Percentiles rank a stretch among this genome's conserved stretches.
Conservation (phyloP, 129 eudicot genomes). For the Saposhnikovia divaricata region DNA sequence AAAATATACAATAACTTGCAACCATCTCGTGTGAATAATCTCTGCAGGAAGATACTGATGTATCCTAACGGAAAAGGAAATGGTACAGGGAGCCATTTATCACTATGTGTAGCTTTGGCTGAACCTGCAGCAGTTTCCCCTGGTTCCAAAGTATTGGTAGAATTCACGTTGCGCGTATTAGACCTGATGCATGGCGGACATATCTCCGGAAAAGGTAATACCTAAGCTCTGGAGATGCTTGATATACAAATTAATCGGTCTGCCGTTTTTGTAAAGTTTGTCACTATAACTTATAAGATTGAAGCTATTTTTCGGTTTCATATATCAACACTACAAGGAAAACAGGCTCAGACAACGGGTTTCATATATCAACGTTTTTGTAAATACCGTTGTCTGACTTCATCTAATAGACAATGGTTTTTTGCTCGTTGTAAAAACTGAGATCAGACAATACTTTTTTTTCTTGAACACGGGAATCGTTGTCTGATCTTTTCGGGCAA, state of each 20-base stretch:
- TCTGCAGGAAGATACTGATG: conserved; percentile 9
- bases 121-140: not conserved
- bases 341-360: too few relatives aligned
- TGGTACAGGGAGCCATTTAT: conserved; percentile 3
- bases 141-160: conserved; percentile 5
- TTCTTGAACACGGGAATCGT: too few relatives aligned
- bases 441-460: too few relatives aligned
- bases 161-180: not conserved
- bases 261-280: not conserved
- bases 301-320: not conserved
- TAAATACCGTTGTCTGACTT: too few relatives aligned
- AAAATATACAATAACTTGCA: not conserved
- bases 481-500: too few relatives aligned
- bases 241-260: not conserved
- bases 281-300: not conserved
- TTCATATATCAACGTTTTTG: too few relatives aligned
- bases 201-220: not conserved
- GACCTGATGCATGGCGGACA: not conserved
- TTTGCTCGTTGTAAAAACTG: too few relatives aligned
- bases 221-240: not conserved
- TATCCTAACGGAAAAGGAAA: conserved; percentile 7
- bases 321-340: too few relatives aligned
- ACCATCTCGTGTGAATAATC: not conserved
- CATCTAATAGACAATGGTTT: too few relatives aligned
- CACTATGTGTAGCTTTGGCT: conserved; percentile 6